Base-by-base conservation (phyloP, 371 early-diverging fungal genomes). In the Funneliformis caledonium region DNA sequence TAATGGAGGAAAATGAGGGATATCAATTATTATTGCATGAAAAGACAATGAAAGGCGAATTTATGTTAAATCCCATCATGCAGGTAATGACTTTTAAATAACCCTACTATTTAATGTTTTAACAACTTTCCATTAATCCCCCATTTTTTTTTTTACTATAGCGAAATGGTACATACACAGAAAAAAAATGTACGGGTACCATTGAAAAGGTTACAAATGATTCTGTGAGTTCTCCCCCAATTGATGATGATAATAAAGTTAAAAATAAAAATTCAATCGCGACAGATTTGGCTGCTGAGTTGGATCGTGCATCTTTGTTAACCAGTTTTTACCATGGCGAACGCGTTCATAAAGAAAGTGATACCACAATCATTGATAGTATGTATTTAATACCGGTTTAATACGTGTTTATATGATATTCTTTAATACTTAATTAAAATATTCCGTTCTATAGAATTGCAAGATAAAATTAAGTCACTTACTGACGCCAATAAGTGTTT, bases 1-100 rank as follows among this genome's bases (percentile, higher is more conserved):
- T 95, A 72, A 91, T 92, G 91, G 95, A 95, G 80, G 96, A 95
- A 70, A 94, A 93, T 85, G 96, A 95, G 84, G 74, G 26, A 19
- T 31, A 62, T 80, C 96, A 95, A 83, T 85, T 93, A 42, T 85
- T 96, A 72, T 82, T 95, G 80, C 93, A 94, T 72, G 93, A 95
- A 86, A 92, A 91, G 82, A 93, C 95, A 5, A 91, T 95, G 85
- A 92, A 88, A 83, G 96, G 96, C 79, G 94, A 93, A 77, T 81
- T 81, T 42, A 81, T 81, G 37, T 37, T 37, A 3, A 37, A 37
- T 37, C 3, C 37, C 3, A 37, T 37, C 1, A 37, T 37, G 37
- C 37, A 37, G 37, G 37, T 37, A 37, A 48, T 26, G n/a, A 16
- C 11, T 37, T 37, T 26, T 56, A 52, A 14, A 52, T 14, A 52